Percentiles rank a stretch among this genome's conserved stretches.
These are phyloP conservation scores for Xylaria hypoxylon DNA, from an alignment of 2,329 filamentous ascomycete species.

Conservation along the genomic window DNA sequence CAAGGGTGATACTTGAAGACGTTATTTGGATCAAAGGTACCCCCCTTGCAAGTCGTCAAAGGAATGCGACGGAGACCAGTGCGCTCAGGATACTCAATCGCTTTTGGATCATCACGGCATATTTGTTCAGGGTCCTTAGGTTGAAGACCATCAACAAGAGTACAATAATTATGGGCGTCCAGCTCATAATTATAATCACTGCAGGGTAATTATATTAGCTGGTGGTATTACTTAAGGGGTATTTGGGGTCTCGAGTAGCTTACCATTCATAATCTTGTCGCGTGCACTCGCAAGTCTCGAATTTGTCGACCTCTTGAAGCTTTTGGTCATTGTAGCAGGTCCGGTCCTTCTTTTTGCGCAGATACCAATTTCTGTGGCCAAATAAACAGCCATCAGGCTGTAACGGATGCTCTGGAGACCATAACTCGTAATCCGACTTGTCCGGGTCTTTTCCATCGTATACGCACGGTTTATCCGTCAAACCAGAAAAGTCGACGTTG, in stretches of 20 bases:
- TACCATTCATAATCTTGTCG: conserved; percentile 93
- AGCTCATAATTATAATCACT: conserved; percentile 96
- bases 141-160: conserved; percentile 77
- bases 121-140: conserved; percentile 65
- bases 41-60: conserved; percentile 85
- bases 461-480: conserved; percentile 79
- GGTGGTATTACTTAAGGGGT: conserved; percentile 15
- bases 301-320: conserved; percentile 77
- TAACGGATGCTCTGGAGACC: conserved; percentile 86
- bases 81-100: conserved; percentile 82
- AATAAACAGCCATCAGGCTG: conserved; percentile 87
- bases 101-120: conserved; percentile 72
- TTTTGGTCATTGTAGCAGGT: conserved; percentile 85
- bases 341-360: conserved; percentile 84
- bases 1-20: conserved; percentile 72
- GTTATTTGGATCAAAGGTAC: conserved; percentile 76
- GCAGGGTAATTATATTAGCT: conserved; percentile 45
- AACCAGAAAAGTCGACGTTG: conserved; percentile 88
- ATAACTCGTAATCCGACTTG: conserved; percentile 81
- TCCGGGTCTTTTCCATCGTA: conserved; percentile 68
- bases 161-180: conserved; percentile 79
- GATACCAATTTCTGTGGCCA: conserved; percentile 87
- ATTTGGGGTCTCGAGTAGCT: conserved; percentile 49
- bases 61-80: conserved; percentile 92
- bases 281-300: conserved; percentile 84